Conservation (phyloP, 768 basidiomycete species). For the Suillus bovinus region DNA sequence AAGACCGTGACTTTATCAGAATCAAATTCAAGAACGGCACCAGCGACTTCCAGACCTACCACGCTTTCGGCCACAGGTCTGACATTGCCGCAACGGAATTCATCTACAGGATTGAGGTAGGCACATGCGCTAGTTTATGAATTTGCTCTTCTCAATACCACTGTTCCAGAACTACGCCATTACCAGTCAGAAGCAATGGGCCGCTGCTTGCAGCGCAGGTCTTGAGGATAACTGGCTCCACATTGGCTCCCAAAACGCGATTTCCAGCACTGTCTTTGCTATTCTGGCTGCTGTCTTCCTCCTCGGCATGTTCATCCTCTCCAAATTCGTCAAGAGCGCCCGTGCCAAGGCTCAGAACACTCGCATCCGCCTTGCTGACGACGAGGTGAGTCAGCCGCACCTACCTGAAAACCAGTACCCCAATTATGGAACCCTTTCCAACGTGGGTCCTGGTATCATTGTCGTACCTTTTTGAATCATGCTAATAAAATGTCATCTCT, state of each 20-base stretch:
- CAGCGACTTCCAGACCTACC: slow-evolving; percentile 59
- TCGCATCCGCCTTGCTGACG: slow-evolving; percentile 36
- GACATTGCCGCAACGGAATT: slow-evolving; percentile 86
- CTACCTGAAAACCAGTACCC: slow-evolving; percentile 3
- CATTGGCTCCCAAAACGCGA: slow-evolving; percentile 32
- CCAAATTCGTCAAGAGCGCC: slow-evolving; percentile 38
- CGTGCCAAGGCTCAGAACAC: slow-evolving; percentile 31
- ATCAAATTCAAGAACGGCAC: slow-evolving; percentile 89
- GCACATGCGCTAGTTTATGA: slow-evolving; percentile 11
- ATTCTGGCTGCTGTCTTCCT: slow-evolving; percentile 39
- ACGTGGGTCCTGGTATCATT: slow-evolving; percentile 11
- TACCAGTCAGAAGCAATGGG: slow-evolving; percentile 46
- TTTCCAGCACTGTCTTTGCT: slow-evolving; percentile 33
- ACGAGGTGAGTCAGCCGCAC: slow-evolving; percentile 33
- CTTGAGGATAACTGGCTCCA: slow-evolving; percentile 33
- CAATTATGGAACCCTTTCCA: slow-evolving; percentile 16
- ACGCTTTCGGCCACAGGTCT: slow-evolving; percentile 71
- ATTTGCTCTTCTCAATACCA: slow-evolving; percentile 1
- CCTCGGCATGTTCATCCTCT: slow-evolving; percentile 32
- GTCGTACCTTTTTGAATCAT: slow-evolving; percentile 7
- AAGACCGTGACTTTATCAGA: slow-evolving; percentile 78
- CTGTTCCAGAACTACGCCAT: slow-evolving; percentile 43
- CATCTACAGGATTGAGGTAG: slow-evolving; percentile 78
- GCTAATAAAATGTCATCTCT: slow-evolving; percentile 9
- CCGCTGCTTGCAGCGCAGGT: slow-evolving; percentile 37